A percentile compares a stretch with the other conserved stretches of the same genome.
These are phyloP conservation scores for Yamadazyma ubonensis DNA, from an alignment of 805 yeast species.

Conservation along the genomic window DNA sequence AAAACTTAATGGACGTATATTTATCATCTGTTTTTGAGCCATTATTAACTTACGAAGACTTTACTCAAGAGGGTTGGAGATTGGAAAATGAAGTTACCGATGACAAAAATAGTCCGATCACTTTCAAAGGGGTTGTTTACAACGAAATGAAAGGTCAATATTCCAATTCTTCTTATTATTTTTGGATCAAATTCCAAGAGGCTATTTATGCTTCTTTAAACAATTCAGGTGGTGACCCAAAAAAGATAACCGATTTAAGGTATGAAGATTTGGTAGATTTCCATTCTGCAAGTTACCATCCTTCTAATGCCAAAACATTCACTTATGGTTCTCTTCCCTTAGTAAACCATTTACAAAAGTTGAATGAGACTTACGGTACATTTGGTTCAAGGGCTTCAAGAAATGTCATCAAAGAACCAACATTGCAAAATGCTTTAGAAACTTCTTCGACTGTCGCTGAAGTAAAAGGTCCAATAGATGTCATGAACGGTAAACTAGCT, in stretches of 20 bases:
- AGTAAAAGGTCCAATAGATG: slow-evolving; percentile 77
- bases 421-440: slow-evolving; percentile 20
- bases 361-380: slow-evolving; percentile 48
- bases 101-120: slow-evolving; percentile 59
- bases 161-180: slow-evolving; percentile 82
- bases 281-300: slow-evolving; percentile 78
- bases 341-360: slow-evolving; percentile 53
- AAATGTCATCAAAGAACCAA: slow-evolving; percentile 44
- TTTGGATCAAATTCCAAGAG: slow-evolving; percentile 81
- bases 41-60: slow-evolving; percentile 71
- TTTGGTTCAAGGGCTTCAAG: slow-evolving; percentile 51
- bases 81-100: slow-evolving; percentile 66
- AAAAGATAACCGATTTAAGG: slow-evolving; percentile 65
- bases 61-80: slow-evolving; percentile 97
- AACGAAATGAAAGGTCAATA: slow-evolving; percentile 99
- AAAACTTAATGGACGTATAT: slow-evolving; percentile 83
- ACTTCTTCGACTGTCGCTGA: slow-evolving; percentile 21
- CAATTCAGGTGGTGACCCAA: slow-evolving; percentile 95
- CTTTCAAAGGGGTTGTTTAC: slow-evolving; percentile 92
- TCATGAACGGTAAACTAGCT: slow-evolving; percentile 51
- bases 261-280: slow-evolving; percentile 77
- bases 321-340: slow-evolving; percentile 83
- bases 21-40: slow-evolving; percentile 87
- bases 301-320: slow-evolving; percentile 82
- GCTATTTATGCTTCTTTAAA: slow-evolving; percentile 79